Percentiles rank a stretch among this genome's conserved stretches.
Evolutionary conservation across 495 filamentous ascomycete species (phyloP).

Genomic region (Aspergillus carlsbadensis): DNA sequence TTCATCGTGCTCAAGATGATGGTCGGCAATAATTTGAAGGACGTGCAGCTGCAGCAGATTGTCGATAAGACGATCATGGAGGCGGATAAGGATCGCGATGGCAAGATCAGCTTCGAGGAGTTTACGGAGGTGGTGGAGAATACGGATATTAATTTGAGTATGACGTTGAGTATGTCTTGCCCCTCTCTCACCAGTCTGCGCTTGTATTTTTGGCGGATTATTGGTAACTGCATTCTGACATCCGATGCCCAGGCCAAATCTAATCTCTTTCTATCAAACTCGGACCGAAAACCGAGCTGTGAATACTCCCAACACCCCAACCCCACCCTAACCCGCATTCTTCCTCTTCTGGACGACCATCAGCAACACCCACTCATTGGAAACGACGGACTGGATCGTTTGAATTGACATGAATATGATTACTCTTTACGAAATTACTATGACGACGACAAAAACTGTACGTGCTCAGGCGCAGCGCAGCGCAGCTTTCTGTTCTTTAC

Average conservation of each 20-base stretch:
- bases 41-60: constrained; percentile 90
- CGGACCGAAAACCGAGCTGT: not conserved
- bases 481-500: not conserved
- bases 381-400: not conserved
- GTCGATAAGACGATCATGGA: constrained; percentile 99
- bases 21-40: constrained; percentile 99
- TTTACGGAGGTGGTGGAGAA: constrained; percentile 99
- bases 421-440: not conserved
- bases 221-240: not conserved
- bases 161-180: constrained; percentile 75
- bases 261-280: not conserved
- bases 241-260: constrained; percentile 3
- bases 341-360: not conserved
- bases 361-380: not conserved
- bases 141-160: constrained; percentile 96
- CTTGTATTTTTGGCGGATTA: not conserved
- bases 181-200: not conserved
- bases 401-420: not conserved
- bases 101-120: constrained; percentile 99
- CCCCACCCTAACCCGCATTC: too few relatives aligned
- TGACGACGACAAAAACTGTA: not conserved
- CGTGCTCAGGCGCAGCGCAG: not conserved
- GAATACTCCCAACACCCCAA: not conserved
- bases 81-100: constrained; percentile 91
- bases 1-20: constrained; percentile 99